phyloP scores from a whole-genome alignment of 208 protist genomes.

The Trichomonas gallinae region DNA sequence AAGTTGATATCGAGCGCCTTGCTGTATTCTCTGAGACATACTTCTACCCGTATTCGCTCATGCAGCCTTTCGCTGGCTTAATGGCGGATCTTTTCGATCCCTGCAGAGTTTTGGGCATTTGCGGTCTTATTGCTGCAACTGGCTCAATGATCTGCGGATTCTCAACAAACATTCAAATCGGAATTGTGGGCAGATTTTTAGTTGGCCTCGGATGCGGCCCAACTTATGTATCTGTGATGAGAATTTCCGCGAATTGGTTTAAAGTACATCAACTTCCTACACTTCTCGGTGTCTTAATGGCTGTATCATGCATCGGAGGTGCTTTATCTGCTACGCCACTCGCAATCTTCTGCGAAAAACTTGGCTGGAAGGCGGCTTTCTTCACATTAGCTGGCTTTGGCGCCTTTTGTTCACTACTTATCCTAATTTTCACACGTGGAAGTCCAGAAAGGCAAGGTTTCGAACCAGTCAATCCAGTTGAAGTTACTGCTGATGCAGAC shows the following conservation, averaged over 20 bases:
- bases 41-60: neutral
- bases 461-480: neutral
- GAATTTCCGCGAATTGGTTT: neutral
- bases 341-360: neutral
- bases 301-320: neutral
- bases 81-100: neutral
- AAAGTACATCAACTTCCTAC: neutral
- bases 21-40: neutral
- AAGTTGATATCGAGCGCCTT: neutral
- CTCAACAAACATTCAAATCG: neutral
- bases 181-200: neutral
- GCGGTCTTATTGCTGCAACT: neutral
- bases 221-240: neutral
- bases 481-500: neutral
- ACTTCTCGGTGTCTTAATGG: neutral
- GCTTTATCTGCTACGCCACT: neutral
- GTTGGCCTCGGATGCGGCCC: neutral
- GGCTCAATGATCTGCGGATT: neutral
- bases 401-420: neutral
- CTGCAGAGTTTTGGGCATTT: neutral
- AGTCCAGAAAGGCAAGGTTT: neutral
- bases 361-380: neutral
- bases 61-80: neutral
- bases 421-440: neutral
- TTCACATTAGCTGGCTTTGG: neutral